A percentile compares a stretch with the other conserved stretches of the same genome.
phyloP scores from a whole-genome alignment of 257 asterid genomes.

The Ehretia macrophylla region DNA sequence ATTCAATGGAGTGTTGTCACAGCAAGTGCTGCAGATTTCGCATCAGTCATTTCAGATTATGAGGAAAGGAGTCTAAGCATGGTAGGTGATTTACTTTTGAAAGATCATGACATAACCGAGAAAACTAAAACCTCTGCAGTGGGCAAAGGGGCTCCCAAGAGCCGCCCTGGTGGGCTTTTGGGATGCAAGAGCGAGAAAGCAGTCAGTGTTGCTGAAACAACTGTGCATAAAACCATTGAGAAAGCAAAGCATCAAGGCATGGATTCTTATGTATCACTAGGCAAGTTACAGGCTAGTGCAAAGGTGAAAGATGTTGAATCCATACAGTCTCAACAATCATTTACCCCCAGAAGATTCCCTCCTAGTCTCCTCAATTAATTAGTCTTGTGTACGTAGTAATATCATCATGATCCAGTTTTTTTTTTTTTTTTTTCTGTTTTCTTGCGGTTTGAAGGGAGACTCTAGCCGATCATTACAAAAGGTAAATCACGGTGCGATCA shows the following conservation, averaged over 20 bases:
- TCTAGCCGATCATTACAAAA: too few species aligned
- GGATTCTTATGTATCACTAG: constrained; percentile 11
- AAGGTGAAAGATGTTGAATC: constrained; percentile 12
- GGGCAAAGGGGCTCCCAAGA: constrained; percentile 21
- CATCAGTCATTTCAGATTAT: constrained; percentile 43
- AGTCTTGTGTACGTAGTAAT: too few species aligned
- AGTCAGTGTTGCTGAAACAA: constrained; percentile 47
- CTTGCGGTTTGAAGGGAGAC: too few species aligned
- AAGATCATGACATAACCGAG: constrained; percentile 2
- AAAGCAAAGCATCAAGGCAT: constrained; percentile 11
- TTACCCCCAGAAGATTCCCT: not conserved
- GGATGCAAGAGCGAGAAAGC: constrained; percentile 62
- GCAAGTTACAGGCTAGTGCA: constrained; percentile 8
- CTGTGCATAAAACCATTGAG: constrained; percentile 18
- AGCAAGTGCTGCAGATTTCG: constrained; percentile 64
- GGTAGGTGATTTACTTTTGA: constrained; percentile 13
- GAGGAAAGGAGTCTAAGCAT: constrained; percentile 31
- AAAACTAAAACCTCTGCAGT: constrained; percentile 4
- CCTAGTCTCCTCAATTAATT: too few species aligned
- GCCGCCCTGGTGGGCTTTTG: constrained; percentile 37
- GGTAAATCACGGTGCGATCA: too few species aligned
- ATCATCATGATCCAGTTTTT: too few species aligned
- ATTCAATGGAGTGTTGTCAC: constrained; percentile 84
- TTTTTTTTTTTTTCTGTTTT: too few species aligned
- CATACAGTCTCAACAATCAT: constrained; percentile 4